These are phyloP conservation scores for Actinidia arguta DNA, from an alignment of 179 eudicot genomes.

Conservation along the genomic window DNA sequence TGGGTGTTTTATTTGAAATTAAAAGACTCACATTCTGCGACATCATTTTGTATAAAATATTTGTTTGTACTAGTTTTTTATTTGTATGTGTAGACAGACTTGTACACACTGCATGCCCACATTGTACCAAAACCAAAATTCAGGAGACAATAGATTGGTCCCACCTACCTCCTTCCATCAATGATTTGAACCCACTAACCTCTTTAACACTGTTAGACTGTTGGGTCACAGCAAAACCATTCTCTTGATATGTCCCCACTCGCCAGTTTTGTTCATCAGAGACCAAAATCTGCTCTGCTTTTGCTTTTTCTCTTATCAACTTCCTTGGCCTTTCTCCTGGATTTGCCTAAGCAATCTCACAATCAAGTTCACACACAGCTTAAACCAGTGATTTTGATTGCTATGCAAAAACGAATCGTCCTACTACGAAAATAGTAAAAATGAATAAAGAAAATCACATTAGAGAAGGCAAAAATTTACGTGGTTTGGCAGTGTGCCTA, in stretches of 20 bases:
- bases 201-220: not conserved
- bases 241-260: not conserved
- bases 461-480: too few species aligned
- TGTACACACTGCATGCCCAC: not conserved
- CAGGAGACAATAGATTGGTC: conserved; percentile 4
- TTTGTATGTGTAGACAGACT: not conserved
- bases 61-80: too few species aligned
- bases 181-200: conserved; percentile 8
- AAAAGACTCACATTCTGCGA: too few species aligned
- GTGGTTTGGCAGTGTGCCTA: too few species aligned
- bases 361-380: too few species aligned
- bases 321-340: conserved; percentile 13
- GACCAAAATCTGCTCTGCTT: conserved; percentile 13
- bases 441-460: too few species aligned
- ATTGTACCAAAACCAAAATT: not conserved
- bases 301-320: conserved; percentile 11
- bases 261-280: not conserved
- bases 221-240: not conserved
- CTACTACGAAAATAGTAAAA: too few species aligned
- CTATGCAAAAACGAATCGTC: not conserved
- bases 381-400: not conserved
- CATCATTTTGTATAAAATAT: too few species aligned
- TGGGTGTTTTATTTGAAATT: too few species aligned
- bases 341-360: not conserved
- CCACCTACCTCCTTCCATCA: not conserved